phyloP scores from a whole-genome alignment of 2,329 filamentous ascomycete genomes.

The Fusarium gaditjirri region DNA sequence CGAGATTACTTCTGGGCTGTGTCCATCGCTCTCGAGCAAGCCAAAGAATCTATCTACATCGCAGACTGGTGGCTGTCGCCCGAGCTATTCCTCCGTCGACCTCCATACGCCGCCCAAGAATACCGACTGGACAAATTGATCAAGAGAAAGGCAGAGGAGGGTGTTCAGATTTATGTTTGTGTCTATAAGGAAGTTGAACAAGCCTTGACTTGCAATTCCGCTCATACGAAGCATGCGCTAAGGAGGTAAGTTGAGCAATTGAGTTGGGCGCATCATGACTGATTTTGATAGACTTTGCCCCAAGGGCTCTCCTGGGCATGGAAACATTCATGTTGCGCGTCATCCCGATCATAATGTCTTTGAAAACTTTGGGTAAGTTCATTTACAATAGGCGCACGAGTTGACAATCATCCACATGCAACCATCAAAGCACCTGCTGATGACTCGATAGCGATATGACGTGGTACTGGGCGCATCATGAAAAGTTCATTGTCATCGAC shows the following conservation, averaged over 20 bases:
- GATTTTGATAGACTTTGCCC: constrained; percentile 69
- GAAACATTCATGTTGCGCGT: constrained; percentile 88
- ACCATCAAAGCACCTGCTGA: neutral
- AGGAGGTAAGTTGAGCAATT: neutral
- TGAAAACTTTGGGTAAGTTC: constrained; percentile 77
- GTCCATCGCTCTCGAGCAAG: constrained; percentile 86
- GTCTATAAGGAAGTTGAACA: constrained; percentile 91
- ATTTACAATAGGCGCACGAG: neutral
- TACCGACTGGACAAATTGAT: constrained; percentile 88
- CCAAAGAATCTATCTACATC: constrained; percentile 94
- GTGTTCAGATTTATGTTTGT: constrained; percentile 92
- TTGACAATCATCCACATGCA: neutral
- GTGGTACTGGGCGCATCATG: constrained; percentile 97
- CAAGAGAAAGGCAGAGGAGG: constrained; percentile 88
- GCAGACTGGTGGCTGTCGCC: constrained; percentile 97
- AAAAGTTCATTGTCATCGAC: constrained; percentile 97
- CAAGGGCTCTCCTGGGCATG: constrained; percentile 81
- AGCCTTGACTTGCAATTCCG: constrained; percentile 89
- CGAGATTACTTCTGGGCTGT: constrained; percentile 96
- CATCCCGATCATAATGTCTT: constrained; percentile 96
- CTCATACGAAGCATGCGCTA: constrained; percentile 81
- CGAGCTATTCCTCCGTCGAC: constrained; percentile 85
- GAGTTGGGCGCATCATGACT: neutral
- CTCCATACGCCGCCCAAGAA: constrained; percentile 83
- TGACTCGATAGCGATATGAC: constrained; percentile 66